Evolutionary conservation across 2,329 filamentous ascomycete species (phyloP).

Genomic region (Zymoseptoria crescenta): DNA sequence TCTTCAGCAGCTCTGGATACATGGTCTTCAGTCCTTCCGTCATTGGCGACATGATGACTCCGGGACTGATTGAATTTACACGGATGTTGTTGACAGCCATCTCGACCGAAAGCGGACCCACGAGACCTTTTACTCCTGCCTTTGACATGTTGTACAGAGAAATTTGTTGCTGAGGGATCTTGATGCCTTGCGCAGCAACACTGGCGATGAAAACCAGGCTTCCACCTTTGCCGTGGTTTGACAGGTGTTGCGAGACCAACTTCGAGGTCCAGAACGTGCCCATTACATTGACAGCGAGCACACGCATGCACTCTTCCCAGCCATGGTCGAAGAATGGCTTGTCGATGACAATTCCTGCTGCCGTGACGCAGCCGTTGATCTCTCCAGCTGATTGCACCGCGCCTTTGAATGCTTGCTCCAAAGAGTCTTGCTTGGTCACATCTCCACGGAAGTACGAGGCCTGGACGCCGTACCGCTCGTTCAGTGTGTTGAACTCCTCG

Average conservation of each 20-base stretch:
- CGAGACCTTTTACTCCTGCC: slow-evolving; percentile 20
- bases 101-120: slow-evolving; percentile 19
- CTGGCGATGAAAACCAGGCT: slow-evolving; percentile 26
- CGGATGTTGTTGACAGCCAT: slow-evolving; percentile 22
- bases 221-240: slow-evolving; percentile 24
- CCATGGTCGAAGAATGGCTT: slow-evolving; percentile 12
- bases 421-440: slow-evolving; percentile 21
- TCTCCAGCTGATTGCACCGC: slow-evolving; percentile 7
- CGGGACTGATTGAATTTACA: slow-evolving; percentile 28
- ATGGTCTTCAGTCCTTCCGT: slow-evolving; percentile 5
- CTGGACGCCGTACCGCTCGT: slow-evolving; percentile 56
- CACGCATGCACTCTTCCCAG: slow-evolving; percentile 18
- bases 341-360: slow-evolving; percentile 15
- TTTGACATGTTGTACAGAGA: slow-evolving; percentile 23
- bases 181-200: slow-evolving; percentile 23
- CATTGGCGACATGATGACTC: slow-evolving; percentile 24
- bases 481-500: slow-evolving; percentile 10
- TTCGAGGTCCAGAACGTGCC: slow-evolving; percentile 28
- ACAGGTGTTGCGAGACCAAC: slow-evolving; percentile 27
- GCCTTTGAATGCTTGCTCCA: slow-evolving; percentile 7
- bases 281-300: slow-evolving; percentile 29
- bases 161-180: slow-evolving; percentile 21
- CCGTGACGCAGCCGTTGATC: slow-evolving; percentile 13
- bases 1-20: slow-evolving; percentile 8
- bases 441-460: slow-evolving; percentile 26